These are phyloP conservation scores for Naegleria lovaniensis DNA, from an alignment of 208 protist genomes.

Conservation along the genomic window DNA sequence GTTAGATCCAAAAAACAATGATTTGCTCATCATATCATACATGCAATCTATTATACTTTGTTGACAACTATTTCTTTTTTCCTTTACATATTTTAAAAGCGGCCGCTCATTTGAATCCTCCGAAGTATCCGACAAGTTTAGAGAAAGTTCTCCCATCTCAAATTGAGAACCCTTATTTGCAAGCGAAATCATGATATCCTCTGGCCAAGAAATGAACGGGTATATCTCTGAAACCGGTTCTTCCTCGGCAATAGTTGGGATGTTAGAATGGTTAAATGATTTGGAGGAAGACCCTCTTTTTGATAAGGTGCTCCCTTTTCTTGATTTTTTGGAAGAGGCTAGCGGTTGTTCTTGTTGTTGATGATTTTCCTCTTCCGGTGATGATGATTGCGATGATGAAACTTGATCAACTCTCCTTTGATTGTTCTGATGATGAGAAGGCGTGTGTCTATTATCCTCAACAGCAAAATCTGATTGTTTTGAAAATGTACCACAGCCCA, in stretches of 20 bases:
- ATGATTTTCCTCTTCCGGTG: not conserved
- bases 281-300: too few relatives aligned
- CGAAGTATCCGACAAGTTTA: not conserved
- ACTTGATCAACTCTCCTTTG: too few relatives aligned
- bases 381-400: not conserved
- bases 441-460: not conserved
- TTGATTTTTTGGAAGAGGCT: not conserved
- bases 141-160: not conserved
- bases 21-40: not conserved
- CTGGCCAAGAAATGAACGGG: not conserved
- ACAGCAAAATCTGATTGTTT: not conserved
- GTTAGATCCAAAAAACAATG: not conserved
- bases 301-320: not conserved
- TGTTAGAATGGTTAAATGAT: too few relatives aligned
- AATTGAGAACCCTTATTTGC: not conserved
- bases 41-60: not conserved
- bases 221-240: not conserved
- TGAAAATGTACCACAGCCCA: not conserved
- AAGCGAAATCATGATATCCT: not conserved
- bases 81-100: not conserved
- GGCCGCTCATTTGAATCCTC: not conserved
- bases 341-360: not conserved
- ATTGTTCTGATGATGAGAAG: not conserved
- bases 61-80: not conserved
- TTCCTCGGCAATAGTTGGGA: not conserved